Percentiles rank a stretch among this genome's conserved stretches.
phyloP scores from a whole-genome alignment of 2,329 filamentous ascomycete genomes.

The Botrytis porri region DNA sequence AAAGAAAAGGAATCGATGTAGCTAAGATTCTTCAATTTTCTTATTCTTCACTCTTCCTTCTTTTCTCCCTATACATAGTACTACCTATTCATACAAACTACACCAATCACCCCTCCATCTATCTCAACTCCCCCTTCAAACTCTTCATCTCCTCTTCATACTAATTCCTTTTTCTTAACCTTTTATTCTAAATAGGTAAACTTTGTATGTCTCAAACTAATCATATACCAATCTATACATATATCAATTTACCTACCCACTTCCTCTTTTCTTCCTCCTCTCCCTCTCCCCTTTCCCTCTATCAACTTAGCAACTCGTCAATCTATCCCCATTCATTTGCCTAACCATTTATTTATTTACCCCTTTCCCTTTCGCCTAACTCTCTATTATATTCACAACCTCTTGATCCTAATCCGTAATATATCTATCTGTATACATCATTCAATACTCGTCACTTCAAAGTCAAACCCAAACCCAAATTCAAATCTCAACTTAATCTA shows the following conservation, averaged over 20 bases:
- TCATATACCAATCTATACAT: neutral
- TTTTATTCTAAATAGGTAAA: rapidly evolving
- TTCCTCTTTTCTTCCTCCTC: too few relatives aligned
- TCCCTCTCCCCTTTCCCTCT: too few relatives aligned
- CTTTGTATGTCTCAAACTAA: neutral
- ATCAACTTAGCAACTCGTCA: too few relatives aligned
- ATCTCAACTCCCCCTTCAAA: neutral
- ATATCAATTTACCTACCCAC: too few relatives aligned
- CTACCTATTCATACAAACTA: neutral
- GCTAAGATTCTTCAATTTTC: too few relatives aligned
- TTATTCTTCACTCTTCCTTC: neutral
- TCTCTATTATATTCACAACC: rapidly evolving
- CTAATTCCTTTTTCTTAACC: rapidly evolving
- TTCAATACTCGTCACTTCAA: too few relatives aligned
- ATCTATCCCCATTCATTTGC: neutral
- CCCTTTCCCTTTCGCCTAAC: neutral
- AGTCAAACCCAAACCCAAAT: too few relatives aligned
- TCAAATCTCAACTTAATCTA: too few relatives aligned
- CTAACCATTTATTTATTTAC: neutral
- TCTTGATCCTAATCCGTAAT: too few relatives aligned
- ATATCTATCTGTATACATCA: neutral
- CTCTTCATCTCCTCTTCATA: neutral
- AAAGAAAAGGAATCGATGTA: neutral
- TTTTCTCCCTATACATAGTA: neutral
- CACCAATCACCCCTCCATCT: neutral